Evolutionary conservation across 805 yeast species (phyloP), one percentile per base, ranked within the genome.

Genomic region (Teunomyces pallodes): DNA sequence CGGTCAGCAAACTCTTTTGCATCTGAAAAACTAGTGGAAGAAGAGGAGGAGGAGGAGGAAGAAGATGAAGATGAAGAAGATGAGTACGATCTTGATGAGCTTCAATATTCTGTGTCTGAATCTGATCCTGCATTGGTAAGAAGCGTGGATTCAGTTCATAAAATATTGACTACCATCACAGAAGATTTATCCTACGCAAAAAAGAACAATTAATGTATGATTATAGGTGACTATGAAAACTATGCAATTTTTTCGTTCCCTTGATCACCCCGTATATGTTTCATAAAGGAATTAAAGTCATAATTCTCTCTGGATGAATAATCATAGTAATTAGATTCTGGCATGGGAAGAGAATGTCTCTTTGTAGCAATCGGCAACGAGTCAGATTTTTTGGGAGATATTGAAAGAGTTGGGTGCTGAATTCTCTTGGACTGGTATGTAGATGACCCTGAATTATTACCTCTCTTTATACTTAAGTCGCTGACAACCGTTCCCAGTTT

Each of bases 251-350:
- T 20, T 24, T 28, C 27, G 28, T 40, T 20, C 13, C 14, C 27
- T 31, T 20, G 36, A 17, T 28, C 24, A 28, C 13, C 17, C 38
- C 42, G 52, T 36, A 44, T 46, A 42, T 61, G 70, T 40, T 62
- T 61, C 66, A 70, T 70, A 46, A 66, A 72, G 3, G 72, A 61
- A 44, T 63, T 59, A 45, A 72, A 71, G 54, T 72, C 74, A 47
- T 71, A 72, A 36, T 57, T 60, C n/a, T 57, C 66, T 38, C 50
- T 52, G 0, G 54, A 45, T 4, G 66, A 50, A 48, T 72, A 72
- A 50, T 72, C 76, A 49, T 69, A 72, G 51, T 70, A 69, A 46
- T 59, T 58, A 5, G 60, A 53, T 13, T 63, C 68, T 24, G 46
- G 42, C 3, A n/a, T 17, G 5, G 47, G 44, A 9, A 46, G 5